Percentiles rank a stretch among this genome's conserved stretches.
phyloP scores from a whole-genome alignment of 2,329 filamentous ascomycete species.

The Metarhizium humberi region DNA sequence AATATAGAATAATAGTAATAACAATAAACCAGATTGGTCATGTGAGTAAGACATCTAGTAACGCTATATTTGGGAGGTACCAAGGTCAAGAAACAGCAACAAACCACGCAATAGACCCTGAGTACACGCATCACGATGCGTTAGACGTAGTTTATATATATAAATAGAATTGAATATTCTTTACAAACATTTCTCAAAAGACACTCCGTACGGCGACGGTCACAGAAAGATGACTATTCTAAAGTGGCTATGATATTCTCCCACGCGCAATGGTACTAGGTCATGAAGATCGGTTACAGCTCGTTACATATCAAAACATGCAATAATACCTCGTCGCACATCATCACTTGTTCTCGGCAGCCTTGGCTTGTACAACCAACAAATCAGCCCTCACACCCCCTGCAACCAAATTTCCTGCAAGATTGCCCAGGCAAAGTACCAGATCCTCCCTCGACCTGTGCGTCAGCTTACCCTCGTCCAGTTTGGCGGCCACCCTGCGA shows the following conservation, averaged over 20 bases:
- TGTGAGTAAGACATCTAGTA: too few species aligned
- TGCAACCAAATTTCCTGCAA: constrained; percentile 14
- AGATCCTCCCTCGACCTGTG: constrained; percentile 11
- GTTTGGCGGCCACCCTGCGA: constrained; percentile 8
- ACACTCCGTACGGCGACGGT: too few species aligned
- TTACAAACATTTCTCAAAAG: too few species aligned
- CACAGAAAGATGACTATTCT: too few species aligned
- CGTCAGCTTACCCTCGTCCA: constrained; percentile 14
- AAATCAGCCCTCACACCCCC: constrained; percentile 14
- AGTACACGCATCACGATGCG: too few species aligned
- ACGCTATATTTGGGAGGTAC: too few species aligned
- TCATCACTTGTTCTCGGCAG: neutral
- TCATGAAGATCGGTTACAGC: neutral
- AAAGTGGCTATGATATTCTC: neutral
- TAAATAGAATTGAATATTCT: too few species aligned
- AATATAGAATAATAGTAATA: too few species aligned
- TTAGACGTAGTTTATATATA: too few species aligned
- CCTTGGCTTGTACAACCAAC: constrained; percentile 22
- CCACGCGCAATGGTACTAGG: neutral
- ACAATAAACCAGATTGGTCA: too few species aligned
- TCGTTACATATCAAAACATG: neutral
- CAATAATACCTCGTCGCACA: neutral
- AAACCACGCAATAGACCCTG: too few species aligned
- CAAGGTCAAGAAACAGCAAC: too few species aligned
- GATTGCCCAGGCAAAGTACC: constrained; percentile 12